Evolutionary conservation across 1,139 yeast genomes (phyloP).

Genomic region (Pichia sp.): DNA sequence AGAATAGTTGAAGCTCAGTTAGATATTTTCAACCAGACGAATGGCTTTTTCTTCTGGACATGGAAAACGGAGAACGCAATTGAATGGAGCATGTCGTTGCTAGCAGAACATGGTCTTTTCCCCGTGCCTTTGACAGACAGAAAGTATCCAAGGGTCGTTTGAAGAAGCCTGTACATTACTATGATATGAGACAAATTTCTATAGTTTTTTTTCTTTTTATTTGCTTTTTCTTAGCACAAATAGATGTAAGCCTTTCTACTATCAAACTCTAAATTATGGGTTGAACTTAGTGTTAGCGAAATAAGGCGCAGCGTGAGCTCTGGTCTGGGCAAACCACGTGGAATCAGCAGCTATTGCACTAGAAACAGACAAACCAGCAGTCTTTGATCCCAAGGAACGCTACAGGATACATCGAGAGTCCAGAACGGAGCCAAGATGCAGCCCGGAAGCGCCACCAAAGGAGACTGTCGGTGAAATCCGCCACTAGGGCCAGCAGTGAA

Average conservation of each 20-base stretch:
- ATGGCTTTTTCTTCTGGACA: conserved; percentile 94
- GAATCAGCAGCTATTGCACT: conserved; percentile 12
- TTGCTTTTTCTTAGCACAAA: neutral
- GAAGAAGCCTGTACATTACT: neutral
- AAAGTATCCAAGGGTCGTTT: conserved; percentile 47
- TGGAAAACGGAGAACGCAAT: conserved; percentile 81
- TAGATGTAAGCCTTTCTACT: conserved; percentile 33
- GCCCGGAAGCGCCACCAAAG: neutral
- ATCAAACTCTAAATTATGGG: conserved; percentile 34
- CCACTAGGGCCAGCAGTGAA: neutral
- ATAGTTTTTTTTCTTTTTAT: neutral
- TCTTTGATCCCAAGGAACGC: conserved; percentile 2
- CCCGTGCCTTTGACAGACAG: conserved; percentile 72
- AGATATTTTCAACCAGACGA: conserved; percentile 68
- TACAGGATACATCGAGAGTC: neutral
- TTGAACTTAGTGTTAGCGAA: conserved; percentile 34
- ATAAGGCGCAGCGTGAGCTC: conserved; percentile 25
- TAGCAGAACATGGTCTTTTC: conserved; percentile 57
- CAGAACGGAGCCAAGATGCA: neutral
- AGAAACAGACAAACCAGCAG: neutral
- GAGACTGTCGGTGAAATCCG: neutral
- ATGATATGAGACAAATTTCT: neutral
- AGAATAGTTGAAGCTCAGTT: conserved; percentile 82
- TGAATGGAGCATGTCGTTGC: conserved; percentile 79
- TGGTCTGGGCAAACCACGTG: conserved; percentile 21